phyloP scores from a whole-genome alignment of 2,329 filamentous ascomycete genomes.

The Lachnum nothofagi region DNA sequence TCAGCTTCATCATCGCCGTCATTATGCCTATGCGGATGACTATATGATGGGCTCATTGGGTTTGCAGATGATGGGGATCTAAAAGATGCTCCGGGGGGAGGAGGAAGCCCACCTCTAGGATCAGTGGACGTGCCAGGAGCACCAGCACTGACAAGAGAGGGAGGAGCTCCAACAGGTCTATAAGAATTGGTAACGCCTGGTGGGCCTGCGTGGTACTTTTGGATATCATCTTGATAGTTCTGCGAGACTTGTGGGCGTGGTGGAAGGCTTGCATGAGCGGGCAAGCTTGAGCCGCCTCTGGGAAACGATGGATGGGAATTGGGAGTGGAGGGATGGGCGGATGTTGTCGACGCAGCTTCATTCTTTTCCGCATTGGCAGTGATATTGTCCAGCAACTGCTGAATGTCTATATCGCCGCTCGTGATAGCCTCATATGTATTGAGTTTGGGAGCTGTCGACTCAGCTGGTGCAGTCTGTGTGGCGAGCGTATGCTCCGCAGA shows the following conservation, averaged over 20 bases:
- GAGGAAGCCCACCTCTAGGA: slow-evolving; percentile 31
- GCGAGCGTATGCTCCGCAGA: slow-evolving; percentile 9
- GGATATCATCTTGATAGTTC: slow-evolving; percentile 28
- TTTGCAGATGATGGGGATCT: slow-evolving; percentile 19
- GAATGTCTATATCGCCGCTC: slow-evolving; percentile 34
- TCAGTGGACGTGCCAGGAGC: slow-evolving; percentile 33
- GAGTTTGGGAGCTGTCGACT: slow-evolving; percentile 17
- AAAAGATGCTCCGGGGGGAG: slow-evolving; percentile 32
- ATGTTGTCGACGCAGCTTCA: slow-evolving; percentile 19
- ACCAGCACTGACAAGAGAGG: slow-evolving; percentile 30
- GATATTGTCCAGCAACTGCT: slow-evolving; percentile 35
- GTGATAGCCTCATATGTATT: slow-evolving; percentile 28
- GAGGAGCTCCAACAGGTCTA: slow-evolving; percentile 29
- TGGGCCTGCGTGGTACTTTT: slow-evolving; percentile 30
- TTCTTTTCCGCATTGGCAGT: slow-evolving; percentile 35
- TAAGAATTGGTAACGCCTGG: slow-evolving; percentile 27
- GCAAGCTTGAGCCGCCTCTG: slow-evolving; percentile 25
- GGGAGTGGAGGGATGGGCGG: slow-evolving; percentile 22
- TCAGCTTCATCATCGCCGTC: slow-evolving; percentile 27
- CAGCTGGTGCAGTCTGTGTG: slow-evolving; percentile 11
- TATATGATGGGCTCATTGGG: slow-evolving; percentile 22
- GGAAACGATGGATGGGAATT: slow-evolving; percentile 16
- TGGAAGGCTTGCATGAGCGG: slow-evolving; percentile 33
- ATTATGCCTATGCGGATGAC: slow-evolving; percentile 19
- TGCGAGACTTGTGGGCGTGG: slow-evolving; percentile 33